These are phyloP conservation scores for Lepidium campestre DNA, from an alignment of 441 rosid species.

Conservation along the genomic window DNA sequence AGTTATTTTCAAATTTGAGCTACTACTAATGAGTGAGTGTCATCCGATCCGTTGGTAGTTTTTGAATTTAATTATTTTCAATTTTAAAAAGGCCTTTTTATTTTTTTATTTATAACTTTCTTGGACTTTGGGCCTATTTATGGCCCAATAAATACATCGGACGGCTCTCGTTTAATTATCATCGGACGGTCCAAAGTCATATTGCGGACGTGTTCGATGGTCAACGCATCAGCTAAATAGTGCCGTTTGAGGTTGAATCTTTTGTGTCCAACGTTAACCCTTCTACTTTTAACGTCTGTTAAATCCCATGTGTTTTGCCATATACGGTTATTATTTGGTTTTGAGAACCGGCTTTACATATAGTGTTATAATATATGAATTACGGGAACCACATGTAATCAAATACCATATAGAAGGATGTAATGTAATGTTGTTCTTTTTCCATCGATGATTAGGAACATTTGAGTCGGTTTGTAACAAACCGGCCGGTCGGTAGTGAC, in stretches of 20 bases:
- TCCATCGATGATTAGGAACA: background rate
- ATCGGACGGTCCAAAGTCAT: background rate
- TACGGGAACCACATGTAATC: background rate
- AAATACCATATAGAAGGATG: background rate
- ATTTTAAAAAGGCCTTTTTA: background rate
- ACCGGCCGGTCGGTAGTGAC: background rate
- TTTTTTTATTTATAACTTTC: background rate
- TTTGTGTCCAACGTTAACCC: conserved; percentile 29
- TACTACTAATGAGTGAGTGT: background rate
- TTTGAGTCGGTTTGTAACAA: background rate
- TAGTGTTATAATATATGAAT: no score
- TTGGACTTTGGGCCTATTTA: background rate
- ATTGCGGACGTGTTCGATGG: background rate
- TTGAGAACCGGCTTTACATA: background rate
- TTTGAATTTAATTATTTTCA: background rate
- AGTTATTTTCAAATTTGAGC: background rate
- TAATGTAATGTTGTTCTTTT: background rate
- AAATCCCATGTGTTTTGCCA: background rate
- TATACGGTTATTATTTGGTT: background rate
- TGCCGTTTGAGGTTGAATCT: conserved; percentile 80
- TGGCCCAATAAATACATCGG: background rate
- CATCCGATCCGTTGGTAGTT: background rate
- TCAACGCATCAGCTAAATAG: conserved; percentile 8
- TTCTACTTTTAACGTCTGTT: background rate
- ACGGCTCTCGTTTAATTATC: background rate